A percentile compares a stretch with the other conserved stretches of the same genome.
Conservation (phyloP, 768 basidiomycete genomes). For the Mycena latifolia region DNA sequence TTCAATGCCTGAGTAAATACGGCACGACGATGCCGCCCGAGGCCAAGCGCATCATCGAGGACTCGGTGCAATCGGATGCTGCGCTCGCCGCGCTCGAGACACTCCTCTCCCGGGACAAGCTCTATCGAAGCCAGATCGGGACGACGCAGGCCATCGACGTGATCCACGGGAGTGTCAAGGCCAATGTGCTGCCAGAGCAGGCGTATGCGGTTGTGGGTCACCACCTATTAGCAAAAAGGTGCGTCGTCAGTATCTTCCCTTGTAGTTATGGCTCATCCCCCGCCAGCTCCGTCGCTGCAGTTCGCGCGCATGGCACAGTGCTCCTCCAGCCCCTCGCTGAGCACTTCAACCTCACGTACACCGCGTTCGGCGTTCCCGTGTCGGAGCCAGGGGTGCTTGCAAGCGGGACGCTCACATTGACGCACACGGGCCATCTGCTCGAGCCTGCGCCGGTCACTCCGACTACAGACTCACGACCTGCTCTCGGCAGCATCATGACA, state of each 20-base stretch:
- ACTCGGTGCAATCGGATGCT: background rate
- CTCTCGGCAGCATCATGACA: conserved; percentile 54
- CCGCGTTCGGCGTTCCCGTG: conserved; percentile 50
- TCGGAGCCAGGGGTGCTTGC: conserved; percentile 19
- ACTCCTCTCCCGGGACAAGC: conserved; percentile 40
- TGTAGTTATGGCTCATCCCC: background rate
- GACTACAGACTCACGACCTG: conserved; percentile 37
- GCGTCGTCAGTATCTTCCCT: background rate
- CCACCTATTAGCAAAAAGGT: conserved; percentile 60
- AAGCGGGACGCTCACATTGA: conserved; percentile 51
- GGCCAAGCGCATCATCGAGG: conserved; percentile 46
- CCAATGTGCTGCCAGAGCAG: conserved; percentile 72
- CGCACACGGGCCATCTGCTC: conserved; percentile 49
- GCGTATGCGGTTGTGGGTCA: conserved; percentile 64
- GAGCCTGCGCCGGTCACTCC: conserved; percentile 65
- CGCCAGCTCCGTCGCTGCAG: conserved; percentile 50
- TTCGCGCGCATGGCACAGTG: conserved; percentile 42
- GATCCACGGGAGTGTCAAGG: conserved; percentile 54
- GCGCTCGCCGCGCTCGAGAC: conserved; percentile 47
- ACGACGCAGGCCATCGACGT: conserved; percentile 72
- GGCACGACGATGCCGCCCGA: conserved; percentile 54
- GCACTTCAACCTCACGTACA: conserved; percentile 54
- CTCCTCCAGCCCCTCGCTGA: conserved; percentile 50
- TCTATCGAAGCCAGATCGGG: conserved; percentile 47
- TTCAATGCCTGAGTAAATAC: conserved; percentile 62